These are phyloP conservation scores for Phytophthora boehmeriae DNA, from an alignment of 352 stramenopile species.

Conservation along the genomic window DNA sequence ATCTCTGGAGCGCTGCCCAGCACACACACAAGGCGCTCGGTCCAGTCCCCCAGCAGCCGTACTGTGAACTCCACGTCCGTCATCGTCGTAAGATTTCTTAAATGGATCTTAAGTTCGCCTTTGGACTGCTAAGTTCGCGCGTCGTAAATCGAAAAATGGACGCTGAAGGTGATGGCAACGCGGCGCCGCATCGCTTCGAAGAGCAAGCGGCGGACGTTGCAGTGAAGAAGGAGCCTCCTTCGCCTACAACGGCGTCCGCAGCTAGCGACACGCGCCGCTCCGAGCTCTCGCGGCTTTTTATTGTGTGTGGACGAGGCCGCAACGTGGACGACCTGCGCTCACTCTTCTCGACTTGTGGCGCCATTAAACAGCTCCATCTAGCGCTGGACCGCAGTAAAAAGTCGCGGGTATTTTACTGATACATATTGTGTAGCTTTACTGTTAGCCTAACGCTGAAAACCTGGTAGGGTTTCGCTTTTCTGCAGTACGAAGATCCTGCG, in stretches of 20 bases:
- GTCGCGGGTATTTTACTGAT: slow-evolving; percentile 48
- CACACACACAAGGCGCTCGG: slow-evolving; percentile 46
- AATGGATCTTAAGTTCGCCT: too few species aligned
- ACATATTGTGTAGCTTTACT: background rate
- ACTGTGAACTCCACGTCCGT: slow-evolving; percentile 42
- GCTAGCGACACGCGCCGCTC: slow-evolving; percentile 5
- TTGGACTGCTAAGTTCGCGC: too few species aligned
- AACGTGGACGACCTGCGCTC: slow-evolving; percentile 65
- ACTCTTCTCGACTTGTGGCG: slow-evolving; percentile 63
- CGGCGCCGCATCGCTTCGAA: background rate
- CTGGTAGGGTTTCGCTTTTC: slow-evolving; percentile 78
- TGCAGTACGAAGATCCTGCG: slow-evolving; percentile 67
- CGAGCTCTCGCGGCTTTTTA: slow-evolving; percentile 59
- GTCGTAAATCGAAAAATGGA: slow-evolving; percentile 14
- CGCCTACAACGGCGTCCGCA: background rate
- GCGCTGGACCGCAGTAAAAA: slow-evolving; percentile 81
- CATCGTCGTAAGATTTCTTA: too few species aligned
- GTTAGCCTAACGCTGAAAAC: slow-evolving; percentile 7
- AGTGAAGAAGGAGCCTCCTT: background rate
- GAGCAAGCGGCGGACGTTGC: background rate
- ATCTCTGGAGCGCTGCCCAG: slow-evolving; percentile 59
- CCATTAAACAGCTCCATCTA: slow-evolving; percentile 71
- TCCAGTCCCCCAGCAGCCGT: slow-evolving; percentile 38
- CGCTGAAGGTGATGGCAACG: slow-evolving; percentile 12
- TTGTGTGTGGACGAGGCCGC: slow-evolving; percentile 73